Percentiles rank a stretch among this genome's conserved stretches.
Evolutionary conservation across 2,329 filamentous ascomycete species (phyloP).

Genomic region (Epichloe bromicola): DNA sequence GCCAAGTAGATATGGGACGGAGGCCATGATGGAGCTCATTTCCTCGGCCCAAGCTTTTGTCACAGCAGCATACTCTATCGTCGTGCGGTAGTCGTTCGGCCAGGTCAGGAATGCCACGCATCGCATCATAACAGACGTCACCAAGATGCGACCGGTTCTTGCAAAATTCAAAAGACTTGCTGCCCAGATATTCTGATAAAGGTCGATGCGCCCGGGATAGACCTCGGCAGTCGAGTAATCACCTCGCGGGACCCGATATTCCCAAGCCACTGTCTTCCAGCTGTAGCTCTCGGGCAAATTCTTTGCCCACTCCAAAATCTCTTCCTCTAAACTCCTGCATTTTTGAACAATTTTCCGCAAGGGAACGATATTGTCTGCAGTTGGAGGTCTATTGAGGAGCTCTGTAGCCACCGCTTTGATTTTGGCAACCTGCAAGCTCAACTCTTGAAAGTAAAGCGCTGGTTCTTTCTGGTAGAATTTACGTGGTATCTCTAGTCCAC

Average conservation of each 20-base stretch:
- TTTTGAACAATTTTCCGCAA: not conserved
- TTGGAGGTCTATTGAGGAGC: not conserved
- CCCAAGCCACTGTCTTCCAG: not conserved
- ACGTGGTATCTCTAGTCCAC: not conserved
- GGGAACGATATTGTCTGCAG: not conserved
- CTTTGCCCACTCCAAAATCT: not conserved
- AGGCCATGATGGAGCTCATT: not conserved
- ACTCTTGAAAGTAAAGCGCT: not conserved
- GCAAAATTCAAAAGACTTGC: not conserved
- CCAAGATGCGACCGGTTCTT: not conserved
- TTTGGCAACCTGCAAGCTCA: not conserved
- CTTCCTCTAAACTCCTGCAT: not conserved
- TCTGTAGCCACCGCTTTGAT: not conserved
- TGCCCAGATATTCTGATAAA: not conserved
- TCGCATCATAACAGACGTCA: not conserved
- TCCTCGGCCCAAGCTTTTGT: not conserved
- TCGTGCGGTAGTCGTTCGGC: not conserved
- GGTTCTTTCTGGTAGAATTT: not conserved
- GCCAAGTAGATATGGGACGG: not conserved
- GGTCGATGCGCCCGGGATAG: not conserved
- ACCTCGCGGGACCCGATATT: not conserved
- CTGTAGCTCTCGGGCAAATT: not conserved
- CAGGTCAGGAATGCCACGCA: not conserved
- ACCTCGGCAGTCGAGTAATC: not conserved
- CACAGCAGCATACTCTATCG: not conserved